These are phyloP conservation scores for Linum lewisii DNA, from an alignment of 345 rosid genomes.

Conservation along the genomic window DNA sequence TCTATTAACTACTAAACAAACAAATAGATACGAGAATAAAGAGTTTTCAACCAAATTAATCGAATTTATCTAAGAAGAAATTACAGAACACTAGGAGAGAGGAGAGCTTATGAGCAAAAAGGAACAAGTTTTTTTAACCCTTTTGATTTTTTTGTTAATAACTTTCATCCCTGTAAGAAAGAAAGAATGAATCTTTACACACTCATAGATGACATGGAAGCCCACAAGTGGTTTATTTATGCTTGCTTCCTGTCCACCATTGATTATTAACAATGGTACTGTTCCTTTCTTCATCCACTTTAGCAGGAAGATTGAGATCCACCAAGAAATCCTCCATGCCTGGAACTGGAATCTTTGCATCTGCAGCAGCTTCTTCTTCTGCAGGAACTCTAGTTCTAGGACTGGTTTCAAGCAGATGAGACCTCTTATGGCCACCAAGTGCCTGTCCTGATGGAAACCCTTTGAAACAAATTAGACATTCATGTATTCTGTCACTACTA, in stretches of 20 bases:
- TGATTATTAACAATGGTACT: constrained; percentile 19
- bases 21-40: too few relatives aligned
- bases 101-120: too few relatives aligned
- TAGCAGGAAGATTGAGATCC: constrained; percentile 53
- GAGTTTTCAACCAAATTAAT: too few relatives aligned
- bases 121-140: too few relatives aligned
- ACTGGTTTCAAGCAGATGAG: constrained; percentile 30
- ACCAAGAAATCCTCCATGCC: constrained; percentile 32
- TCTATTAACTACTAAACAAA: too few relatives aligned
- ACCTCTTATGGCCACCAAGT: constrained; percentile 78
- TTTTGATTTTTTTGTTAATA: too few relatives aligned
- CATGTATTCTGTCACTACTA: constrained; percentile 21
- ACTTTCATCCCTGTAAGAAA: constrained; percentile 22
- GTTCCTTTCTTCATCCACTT: constrained; percentile 33
- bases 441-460: constrained; percentile 79
- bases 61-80: too few relatives aligned
- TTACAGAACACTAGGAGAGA: too few relatives aligned
- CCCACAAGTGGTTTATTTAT: constrained; percentile 33
- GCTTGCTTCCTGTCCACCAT: constrained; percentile 48
- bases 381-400: constrained; percentile 8
- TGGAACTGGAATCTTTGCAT: constrained; percentile 5
- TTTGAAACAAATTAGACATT: constrained; percentile 53
- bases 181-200: constrained; percentile 40
- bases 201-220: constrained; percentile 21
- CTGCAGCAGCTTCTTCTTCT: constrained; percentile 1